Base-by-base conservation (phyloP, 2,329 filamentous ascomycete genomes). In the Ilyonectria mors-panacis region DNA sequence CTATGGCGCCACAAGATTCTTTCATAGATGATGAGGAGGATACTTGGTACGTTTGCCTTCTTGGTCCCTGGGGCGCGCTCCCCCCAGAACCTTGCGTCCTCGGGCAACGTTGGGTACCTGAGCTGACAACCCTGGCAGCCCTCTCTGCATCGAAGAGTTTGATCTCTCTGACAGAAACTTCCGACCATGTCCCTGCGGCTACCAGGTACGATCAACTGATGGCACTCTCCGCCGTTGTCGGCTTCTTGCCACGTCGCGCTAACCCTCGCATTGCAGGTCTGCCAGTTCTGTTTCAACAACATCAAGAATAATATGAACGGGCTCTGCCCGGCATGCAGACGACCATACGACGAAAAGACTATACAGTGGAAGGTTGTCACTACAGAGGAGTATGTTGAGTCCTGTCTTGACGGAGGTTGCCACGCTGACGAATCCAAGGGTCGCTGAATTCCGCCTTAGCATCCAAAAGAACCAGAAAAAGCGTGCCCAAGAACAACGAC, bases 271-370 rank as follows among this genome's bases (percentile, higher is more conserved):
- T 50, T 47, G 0, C 33, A 98, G 95, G 95, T 99, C 80, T 99
- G 96, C 83, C 97, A 99, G 86, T 99, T 99, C 83, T 99, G 96
- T 84, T 99, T 95, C 86, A 98, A 99, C 84, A 99, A 98, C 81
- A 97, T 99, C 81, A 97, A 97, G 84, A 97, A 93, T 76, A 98
- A 98, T 76, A 94, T 97, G 88, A 98, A 98, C 79, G 95, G 95
- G 39, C 88, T 98, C 65, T 99, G 96, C 81, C 96, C 96, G n/a
- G 97, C 97, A 73, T 99, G 96, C 81, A 91, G 96, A 82, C 89
- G 96, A 80, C 92, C 94, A 6, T 99, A 99, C 81, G 94, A 98
- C 80, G 97, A 99, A 75, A 95, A 95, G 80, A 97, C 94, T 33
- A 98, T 99, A 79, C 91, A 98, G 82, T 99, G 94, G 89, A 97